These are phyloP conservation scores for Sungouiella thailandica DNA, from an alignment of 805 yeast species.

Conservation along the genomic window DNA sequence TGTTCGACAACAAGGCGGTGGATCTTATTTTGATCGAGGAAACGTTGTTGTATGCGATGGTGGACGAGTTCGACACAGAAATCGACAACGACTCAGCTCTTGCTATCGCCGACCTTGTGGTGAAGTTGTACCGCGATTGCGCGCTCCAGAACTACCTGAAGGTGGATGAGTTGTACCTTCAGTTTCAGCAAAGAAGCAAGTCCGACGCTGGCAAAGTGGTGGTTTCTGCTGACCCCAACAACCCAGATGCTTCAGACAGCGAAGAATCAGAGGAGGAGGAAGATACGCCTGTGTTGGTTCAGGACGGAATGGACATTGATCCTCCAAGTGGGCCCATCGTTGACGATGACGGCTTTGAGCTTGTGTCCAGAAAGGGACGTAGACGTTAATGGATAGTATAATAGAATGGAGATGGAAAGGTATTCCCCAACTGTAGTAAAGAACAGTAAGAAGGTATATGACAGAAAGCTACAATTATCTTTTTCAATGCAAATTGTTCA, in stretches of 20 bases:
- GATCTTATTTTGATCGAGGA: constrained; percentile 82
- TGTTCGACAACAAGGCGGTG: constrained; percentile 62
- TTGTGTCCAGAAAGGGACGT: constrained; percentile 70
- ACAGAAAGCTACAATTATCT: neutral
- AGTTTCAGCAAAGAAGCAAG: constrained; percentile 47
- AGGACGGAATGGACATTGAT: constrained; percentile 29
- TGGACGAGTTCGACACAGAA: constrained; percentile 86
- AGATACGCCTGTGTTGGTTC: constrained; percentile 26
- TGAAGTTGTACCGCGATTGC: constrained; percentile 65
- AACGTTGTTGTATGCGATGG: constrained; percentile 81
- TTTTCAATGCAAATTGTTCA: constrained; percentile 2
- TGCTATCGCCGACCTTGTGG: constrained; percentile 61
- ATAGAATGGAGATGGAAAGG: constrained; percentile 4
- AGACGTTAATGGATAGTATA: constrained; percentile 32
- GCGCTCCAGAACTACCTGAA: constrained; percentile 43
- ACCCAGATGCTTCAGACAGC: constrained; percentile 50
- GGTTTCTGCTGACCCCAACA: constrained; percentile 56
- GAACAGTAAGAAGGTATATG: neutral
- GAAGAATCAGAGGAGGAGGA: constrained; percentile 46
- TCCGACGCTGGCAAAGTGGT: constrained; percentile 34
- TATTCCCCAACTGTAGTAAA: neutral
- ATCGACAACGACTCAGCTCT: constrained; percentile 88
- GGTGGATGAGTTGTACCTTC: constrained; percentile 56
- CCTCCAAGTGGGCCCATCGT: constrained; percentile 54
- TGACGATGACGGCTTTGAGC: constrained; percentile 93